Conservation (phyloP, 495 filamentous ascomycete genomes). For the Diplogelasinospora grovesii region DNA sequence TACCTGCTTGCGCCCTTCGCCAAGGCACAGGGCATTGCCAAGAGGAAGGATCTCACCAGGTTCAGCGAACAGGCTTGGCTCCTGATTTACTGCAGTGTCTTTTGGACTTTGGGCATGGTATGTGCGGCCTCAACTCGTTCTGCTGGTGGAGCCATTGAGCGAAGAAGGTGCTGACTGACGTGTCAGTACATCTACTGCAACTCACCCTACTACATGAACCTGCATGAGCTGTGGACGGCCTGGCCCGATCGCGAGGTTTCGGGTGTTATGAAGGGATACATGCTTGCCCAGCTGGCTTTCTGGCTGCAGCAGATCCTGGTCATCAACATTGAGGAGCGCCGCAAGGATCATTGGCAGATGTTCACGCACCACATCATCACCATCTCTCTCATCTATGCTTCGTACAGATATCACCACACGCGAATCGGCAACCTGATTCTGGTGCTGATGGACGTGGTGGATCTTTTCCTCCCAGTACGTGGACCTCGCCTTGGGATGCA, state of each 20-base stretch:
- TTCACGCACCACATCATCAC: constrained; percentile 92
- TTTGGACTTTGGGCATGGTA: constrained; percentile 83
- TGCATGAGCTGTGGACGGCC: constrained; percentile 69
- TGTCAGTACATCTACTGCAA: constrained; percentile 71
- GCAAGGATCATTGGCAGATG: constrained; percentile 96
- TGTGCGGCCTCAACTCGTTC: constrained; percentile 23
- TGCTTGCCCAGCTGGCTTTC: constrained; percentile 84
- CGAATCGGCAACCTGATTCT: constrained; percentile 85
- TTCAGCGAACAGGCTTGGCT: constrained; percentile 95
- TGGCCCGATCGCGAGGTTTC: constrained; percentile 72
- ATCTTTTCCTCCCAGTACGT: constrained; percentile 79
- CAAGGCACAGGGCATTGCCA: constrained; percentile 57
- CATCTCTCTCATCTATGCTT: constrained; percentile 65
- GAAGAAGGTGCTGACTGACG: constrained; percentile 16
- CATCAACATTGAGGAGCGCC: constrained; percentile 84
- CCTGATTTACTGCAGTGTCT: constrained; percentile 66
- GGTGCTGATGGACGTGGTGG: constrained; percentile 88
- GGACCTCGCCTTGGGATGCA: no score
- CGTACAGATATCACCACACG: constrained; percentile 77
- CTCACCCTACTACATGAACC: constrained; percentile 72
- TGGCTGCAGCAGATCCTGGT: constrained; percentile 93
- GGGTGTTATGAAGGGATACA: constrained; percentile 80
- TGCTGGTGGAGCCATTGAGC: not conserved
- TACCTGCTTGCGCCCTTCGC: constrained; percentile 76
- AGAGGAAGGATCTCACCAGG: constrained; percentile 64